Evolutionary conservation across 2,329 filamentous ascomycete genomes (phyloP), one percentile per base, ranked within the genome.

Genomic region (Fusarium nurragi): DNA sequence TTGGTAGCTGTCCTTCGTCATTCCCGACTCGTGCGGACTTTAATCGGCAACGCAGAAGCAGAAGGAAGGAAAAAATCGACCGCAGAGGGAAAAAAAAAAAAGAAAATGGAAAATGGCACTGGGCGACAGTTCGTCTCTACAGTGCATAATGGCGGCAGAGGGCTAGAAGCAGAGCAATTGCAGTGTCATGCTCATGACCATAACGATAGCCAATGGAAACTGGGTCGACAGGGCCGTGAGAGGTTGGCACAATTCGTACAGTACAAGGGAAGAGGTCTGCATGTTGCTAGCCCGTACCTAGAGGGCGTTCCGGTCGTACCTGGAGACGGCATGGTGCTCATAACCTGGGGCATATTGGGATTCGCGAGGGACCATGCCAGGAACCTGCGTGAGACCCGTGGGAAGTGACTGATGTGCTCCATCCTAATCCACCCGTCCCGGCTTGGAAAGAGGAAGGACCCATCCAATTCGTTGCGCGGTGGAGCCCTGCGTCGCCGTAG

Each of bases 161-260:
- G 37, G 46, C 45, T 26, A 60, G 45, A 48, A 63, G 37, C 26
- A 56, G 44, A 47, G 38, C 59, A 56, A 56, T 50, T 23, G 59
- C 54, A 49, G 52, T 30, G 52, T 54, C 50, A 43, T 56, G 46
- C 25, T 56, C 64, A 60, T 59, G 13, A 22, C 26, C 14, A 30
- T 21, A 37, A 28, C 14, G 19, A 19, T 21, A 50, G n/a, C 23
- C 40, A 46, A 26, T 46, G 28, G 43, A 40, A 34, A 46, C 39
- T 57, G 56, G 50, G 45, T 58, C 64, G 69, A 65, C 49, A 62
- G 60, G 61, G 54, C 68, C 70, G 70, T 72, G 62, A 58, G 57
- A 54, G 50, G 48, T 54, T 43, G 53, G 44, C 22, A 53, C 70
- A 71, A 73, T 73, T 73, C 70, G 62, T 71, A 73, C 69, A 44